Evolutionary conservation across 495 filamentous ascomycete species (phyloP).

Genomic region (Neurospora sp.): DNA sequence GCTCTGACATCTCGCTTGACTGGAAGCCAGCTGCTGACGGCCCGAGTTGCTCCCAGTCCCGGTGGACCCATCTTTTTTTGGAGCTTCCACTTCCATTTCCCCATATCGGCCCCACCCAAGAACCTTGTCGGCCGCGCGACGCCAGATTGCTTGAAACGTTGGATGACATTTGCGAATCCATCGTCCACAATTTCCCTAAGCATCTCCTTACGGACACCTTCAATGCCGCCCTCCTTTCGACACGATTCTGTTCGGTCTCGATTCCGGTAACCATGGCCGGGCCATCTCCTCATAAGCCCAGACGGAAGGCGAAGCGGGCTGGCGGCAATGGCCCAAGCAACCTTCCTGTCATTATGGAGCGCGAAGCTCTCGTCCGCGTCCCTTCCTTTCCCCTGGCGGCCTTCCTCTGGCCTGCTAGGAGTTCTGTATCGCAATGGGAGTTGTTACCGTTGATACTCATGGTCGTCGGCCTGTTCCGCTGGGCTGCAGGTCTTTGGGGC

Average conservation of each 20-base stretch:
- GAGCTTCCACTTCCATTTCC: background rate
- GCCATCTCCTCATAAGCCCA: conserved; percentile 37
- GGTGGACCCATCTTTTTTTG: background rate
- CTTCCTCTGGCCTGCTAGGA: conserved; percentile 83
- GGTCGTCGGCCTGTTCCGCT: conserved; percentile 82
- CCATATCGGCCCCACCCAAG: background rate
- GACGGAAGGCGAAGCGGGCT: conserved; percentile 36
- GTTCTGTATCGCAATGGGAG: conserved; percentile 84
- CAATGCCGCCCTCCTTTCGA: conserved; percentile 12
- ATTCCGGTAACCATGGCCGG: conserved; percentile 32
- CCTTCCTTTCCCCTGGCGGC: conserved; percentile 76
- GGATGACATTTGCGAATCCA: background rate
- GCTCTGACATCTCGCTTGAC: background rate
- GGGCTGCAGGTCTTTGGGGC: conserved; percentile 84
- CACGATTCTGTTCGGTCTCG: background rate
- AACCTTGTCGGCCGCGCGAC: background rate
- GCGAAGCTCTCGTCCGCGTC: conserved; percentile 26
- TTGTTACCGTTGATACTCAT: conserved; percentile 78
- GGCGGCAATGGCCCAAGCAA: conserved; percentile 11
- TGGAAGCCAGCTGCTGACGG: background rate
- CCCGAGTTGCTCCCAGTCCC: background rate
- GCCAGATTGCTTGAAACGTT: conserved; percentile 10
- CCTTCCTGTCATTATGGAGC: conserved; percentile 1
- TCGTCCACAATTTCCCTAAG: background rate
- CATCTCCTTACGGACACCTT: background rate